These are phyloP conservation scores for Penicillium griseofulvum DNA, from an alignment of 2,329 filamentous ascomycete genomes.

Conservation along the genomic window DNA sequence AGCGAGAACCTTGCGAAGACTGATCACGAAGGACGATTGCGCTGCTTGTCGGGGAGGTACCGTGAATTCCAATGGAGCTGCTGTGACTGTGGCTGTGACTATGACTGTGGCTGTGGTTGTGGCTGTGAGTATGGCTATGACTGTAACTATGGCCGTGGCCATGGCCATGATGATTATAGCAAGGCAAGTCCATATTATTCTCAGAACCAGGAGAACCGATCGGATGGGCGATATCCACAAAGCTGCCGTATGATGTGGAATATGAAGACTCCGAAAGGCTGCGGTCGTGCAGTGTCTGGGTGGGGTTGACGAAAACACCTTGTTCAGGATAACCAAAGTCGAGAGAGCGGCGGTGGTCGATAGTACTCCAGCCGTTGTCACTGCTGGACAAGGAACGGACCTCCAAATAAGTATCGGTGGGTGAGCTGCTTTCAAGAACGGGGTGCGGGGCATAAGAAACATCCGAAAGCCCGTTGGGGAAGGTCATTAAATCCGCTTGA, in stretches of 20 bases:
- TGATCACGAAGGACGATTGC: slow-evolving; percentile 42
- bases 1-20: slow-evolving; percentile 44
- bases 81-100: not conserved
- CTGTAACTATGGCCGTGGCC: not conserved
- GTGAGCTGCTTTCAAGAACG: slow-evolving; percentile 59
- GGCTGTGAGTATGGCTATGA: slow-evolving; percentile 4
- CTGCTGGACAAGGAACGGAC: slow-evolving; percentile 81
- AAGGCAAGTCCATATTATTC: slow-evolving; percentile 61
- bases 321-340: slow-evolving; percentile 63
- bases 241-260: slow-evolving; percentile 72
- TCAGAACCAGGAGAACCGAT: slow-evolving; percentile 84
- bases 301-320: slow-evolving; percentile 82
- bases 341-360: slow-evolving; percentile 72
- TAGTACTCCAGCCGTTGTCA: slow-evolving; percentile 81
- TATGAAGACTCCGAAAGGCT: slow-evolving; percentile 82
- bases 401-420: slow-evolving; percentile 77
- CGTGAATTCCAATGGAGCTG: slow-evolving; percentile 22
- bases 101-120: slow-evolving; percentile 29
- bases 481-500: slow-evolving; percentile 64
- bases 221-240: slow-evolving; percentile 76
- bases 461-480: slow-evolving; percentile 50
- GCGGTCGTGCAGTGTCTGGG: slow-evolving; percentile 83
- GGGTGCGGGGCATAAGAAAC: slow-evolving; percentile 44
- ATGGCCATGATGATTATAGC: slow-evolving; percentile 25
- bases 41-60: slow-evolving; percentile 21